Evolutionary conservation across 352 stramenopile genomes (phyloP), one percentile per base, ranked within the genome.

Genomic region (Phytophthora multivora): DNA sequence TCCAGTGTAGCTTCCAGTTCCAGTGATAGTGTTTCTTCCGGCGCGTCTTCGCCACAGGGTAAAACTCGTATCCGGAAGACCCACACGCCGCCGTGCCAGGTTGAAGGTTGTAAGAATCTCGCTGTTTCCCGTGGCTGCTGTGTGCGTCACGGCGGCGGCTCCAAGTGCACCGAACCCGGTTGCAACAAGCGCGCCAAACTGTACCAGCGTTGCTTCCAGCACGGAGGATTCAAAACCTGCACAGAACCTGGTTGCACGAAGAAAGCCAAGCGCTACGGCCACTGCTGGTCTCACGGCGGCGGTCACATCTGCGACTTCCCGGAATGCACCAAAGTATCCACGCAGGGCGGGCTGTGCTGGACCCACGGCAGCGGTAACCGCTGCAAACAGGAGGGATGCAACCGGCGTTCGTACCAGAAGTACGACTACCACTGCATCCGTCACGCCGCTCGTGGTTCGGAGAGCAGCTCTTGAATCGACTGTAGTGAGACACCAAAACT

Each of bases 211-310:
- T 87, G 75, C 52, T 89, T 87, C 71, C 80, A 87, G 54, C 77
- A 87, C 43, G 79, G 75, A 49, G 79, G 79, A n/a, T 83, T 74
- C 65, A 88, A 91, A 69, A 87, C 57, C 23, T 90, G 82, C 70
- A 77, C 72, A 8, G 61, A 77, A 19, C 63, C 77, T 4, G 69
- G 70, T 7, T 91, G 82, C 58, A 80, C 57, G 19, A 75, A 79
- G 56, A 86, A 88, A 42, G 80, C 83, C 51, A 89, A 89, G 63
- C 80, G 79, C 0, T 87, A 86, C 50, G 80, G 78, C 33, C 77
- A 83, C 63, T 91, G 83, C 65, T 89, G 80, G 73, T 86, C 83
- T 19, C 80, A 91, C 41, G 80, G 77, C 36, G 83, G 83, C 36
- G 83, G 83, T 41, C 73, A 70, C 51, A 84, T 86, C 51, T 89